These are phyloP conservation scores for Pythium graminicola DNA, from an alignment of 352 stramenopile genomes.

Conservation along the genomic window DNA sequence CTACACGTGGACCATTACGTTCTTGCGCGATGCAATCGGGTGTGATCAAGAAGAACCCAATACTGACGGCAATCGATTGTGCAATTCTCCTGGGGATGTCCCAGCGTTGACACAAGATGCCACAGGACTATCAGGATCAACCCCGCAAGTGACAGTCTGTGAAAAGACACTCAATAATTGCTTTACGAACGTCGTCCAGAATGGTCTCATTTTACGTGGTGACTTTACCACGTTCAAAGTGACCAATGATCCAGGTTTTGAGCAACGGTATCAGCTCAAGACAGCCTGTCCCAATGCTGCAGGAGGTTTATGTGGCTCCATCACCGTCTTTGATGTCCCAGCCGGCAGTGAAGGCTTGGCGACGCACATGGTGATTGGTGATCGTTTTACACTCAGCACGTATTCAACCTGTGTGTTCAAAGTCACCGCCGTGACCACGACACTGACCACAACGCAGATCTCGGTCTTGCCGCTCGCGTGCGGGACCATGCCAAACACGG, in stretches of 20 bases:
- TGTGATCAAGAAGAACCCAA: constrained; percentile 64
- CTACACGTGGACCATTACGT: constrained; percentile 94
- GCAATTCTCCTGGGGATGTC: constrained; percentile 92
- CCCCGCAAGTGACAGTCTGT: constrained; percentile 25
- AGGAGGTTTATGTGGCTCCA: constrained; percentile 12
- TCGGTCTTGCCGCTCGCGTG: constrained; percentile 34
- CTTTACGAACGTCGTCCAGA: constrained; percentile 21
- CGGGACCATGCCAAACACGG: constrained; percentile 12
- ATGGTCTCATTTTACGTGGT: constrained; percentile 81
- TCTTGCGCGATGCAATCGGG: constrained; percentile 77
- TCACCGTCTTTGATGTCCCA: constrained; percentile 31
- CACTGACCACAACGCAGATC: constrained; percentile 27
- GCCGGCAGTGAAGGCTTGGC: constrained; percentile 26
- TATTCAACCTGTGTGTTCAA: constrained; percentile 54
- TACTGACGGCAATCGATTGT: constrained; percentile 48
- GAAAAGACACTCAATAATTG: constrained; percentile 24
- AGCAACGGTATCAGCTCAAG: constrained; percentile 34
- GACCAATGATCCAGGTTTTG: constrained; percentile 54
- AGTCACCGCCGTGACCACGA: too few relatives aligned
- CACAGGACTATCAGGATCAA: constrained; percentile 29
- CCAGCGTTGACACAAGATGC: constrained; percentile 58
- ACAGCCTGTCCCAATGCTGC: constrained; percentile 28
- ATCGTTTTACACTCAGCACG: constrained; percentile 49
- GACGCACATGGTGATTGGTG: constrained; percentile 29
- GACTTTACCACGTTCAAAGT: constrained; percentile 88